These are phyloP conservation scores for Penicillium glabrum DNA, from an alignment of 2,329 filamentous ascomycete genomes.

Conservation along the genomic window DNA sequence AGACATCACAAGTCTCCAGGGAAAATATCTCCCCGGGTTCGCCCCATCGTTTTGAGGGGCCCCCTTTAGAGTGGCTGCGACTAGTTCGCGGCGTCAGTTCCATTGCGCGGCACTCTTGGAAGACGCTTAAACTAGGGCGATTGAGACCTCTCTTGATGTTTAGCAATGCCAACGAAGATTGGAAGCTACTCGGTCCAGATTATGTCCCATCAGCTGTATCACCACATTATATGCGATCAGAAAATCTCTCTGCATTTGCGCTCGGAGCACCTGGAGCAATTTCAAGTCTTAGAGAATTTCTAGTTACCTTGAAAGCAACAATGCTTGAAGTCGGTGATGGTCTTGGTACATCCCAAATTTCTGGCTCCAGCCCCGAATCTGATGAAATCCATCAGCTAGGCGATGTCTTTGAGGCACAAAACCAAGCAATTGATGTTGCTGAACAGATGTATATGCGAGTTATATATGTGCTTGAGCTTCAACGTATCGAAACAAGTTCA, in stretches of 20 bases:
- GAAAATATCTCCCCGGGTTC: background rate
- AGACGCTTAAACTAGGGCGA: slow-evolving; percentile 7
- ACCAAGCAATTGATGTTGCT: slow-evolving; percentile 6
- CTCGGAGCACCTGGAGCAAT: background rate
- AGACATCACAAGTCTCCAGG: background rate
- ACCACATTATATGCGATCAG: background rate
- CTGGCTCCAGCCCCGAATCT: background rate
- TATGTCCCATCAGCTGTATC: background rate
- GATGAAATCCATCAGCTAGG: background rate
- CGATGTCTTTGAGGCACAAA: background rate
- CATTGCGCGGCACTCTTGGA: slow-evolving; percentile 14
- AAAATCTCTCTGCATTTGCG: background rate
- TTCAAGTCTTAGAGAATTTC: background rate
- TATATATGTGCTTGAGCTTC: slow-evolving; percentile 13
- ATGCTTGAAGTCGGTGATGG: background rate
- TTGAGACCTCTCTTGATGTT: slow-evolving; percentile 9
- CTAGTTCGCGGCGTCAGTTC: slow-evolving; percentile 13
- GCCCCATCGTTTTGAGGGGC: background rate
- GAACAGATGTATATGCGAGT: slow-evolving; percentile 14
- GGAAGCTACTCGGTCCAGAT: slow-evolving; percentile 5
- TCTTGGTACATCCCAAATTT: background rate
- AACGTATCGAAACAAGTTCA: background rate
- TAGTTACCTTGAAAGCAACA: background rate
- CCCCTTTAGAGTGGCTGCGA: slow-evolving; percentile 18
- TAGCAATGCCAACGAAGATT: slow-evolving; percentile 18